Evolutionary conservation across 1,284 basidiomycete species (phyloP), one percentile per base, ranked within the genome.

Genomic region (Sporisorium sorghi): DNA sequence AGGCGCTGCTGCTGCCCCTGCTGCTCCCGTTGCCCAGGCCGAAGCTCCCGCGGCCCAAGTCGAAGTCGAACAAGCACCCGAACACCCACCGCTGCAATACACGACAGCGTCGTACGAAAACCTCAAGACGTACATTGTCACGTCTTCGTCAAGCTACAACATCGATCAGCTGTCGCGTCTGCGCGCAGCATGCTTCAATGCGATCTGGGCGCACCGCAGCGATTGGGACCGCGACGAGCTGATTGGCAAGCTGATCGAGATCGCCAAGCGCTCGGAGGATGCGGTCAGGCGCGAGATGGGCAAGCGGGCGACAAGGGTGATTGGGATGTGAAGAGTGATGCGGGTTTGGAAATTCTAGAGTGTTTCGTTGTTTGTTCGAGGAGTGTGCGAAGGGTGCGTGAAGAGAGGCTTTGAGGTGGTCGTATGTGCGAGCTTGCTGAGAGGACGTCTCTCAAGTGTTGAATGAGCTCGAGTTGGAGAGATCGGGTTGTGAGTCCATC

Each of bases 141-240:
- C 24, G 9, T 50, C 54, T 10, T 79, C 78, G 6, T 51, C 55
- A 9, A 24, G 15, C 3, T 80, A 82, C 54, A 79, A 65, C 33
- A 68, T 98, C 47, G 96, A 99, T 81, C 90, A 97, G 83, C 88
- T 99, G 3, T 95, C 98, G 82, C 94, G 97, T 83, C 87, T 98
- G 7, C 90, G 97, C 4, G 94, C 96, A 5, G 90, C 89, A 1
- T 91, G 90, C 73, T 89, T 94, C 46, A 90, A 91, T 53, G 87
- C 87, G 33, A 88, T 98, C 19, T 98, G 95, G 94, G 87, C 89
- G 19, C 89, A 90, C 72, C 87, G 94, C 17, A 85, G 86, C 19
- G 90, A 92, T 19, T 99, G 97, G 95, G 88, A 97, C 80, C 88
- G 95, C 48, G 88, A 89, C 65, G 81, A 77, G 5, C 86, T 96